phyloP scores from a whole-genome alignment of 164 flowering plant species.

The Saururus chinensis region DNA sequence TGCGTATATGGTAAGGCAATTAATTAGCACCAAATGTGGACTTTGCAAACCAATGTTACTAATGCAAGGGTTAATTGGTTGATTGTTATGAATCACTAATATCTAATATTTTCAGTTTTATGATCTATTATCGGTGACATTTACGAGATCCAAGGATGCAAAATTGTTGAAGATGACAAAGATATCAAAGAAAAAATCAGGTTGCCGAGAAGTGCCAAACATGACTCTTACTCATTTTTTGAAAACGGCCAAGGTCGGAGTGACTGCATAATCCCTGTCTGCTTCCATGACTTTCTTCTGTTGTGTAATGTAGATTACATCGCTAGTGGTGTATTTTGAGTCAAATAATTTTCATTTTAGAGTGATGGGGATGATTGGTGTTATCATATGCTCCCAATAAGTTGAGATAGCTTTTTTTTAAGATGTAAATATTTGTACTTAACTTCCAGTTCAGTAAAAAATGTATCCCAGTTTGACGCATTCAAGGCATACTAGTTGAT shows the following conservation, averaged over 20 bases:
- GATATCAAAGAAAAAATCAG: constrained; percentile 55
- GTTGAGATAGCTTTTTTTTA: neutral
- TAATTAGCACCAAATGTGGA: neutral
- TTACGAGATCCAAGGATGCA: constrained; percentile 20
- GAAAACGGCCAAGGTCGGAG: constrained; percentile 70
- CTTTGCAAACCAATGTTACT: neutral
- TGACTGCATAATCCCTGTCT: neutral
- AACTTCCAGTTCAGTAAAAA: neutral
- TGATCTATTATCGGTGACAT: constrained; percentile 58
- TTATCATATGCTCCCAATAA: neutral
- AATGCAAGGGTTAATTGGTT: neutral
- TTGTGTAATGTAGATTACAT: too few relatives aligned
- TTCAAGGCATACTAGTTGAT: neutral
- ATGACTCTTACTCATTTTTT: constrained; percentile 61
- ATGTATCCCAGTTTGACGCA: neutral
- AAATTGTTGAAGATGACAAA: constrained; percentile 38
- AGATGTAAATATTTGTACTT: neutral
- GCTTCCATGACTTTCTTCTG: too few relatives aligned
- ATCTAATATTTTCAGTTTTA: constrained; percentile 49
- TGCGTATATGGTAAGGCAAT: too few relatives aligned
- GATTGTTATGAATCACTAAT: neutral
- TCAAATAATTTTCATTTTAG: neutral
- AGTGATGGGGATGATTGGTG: neutral
- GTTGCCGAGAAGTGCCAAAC: constrained; percentile 35
- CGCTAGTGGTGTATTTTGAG: neutral